Evolutionary conservation across 768 basidiomycete species (phyloP), one percentile per base, ranked within the genome.

Genomic region (Boletus vermiculosoides): DNA sequence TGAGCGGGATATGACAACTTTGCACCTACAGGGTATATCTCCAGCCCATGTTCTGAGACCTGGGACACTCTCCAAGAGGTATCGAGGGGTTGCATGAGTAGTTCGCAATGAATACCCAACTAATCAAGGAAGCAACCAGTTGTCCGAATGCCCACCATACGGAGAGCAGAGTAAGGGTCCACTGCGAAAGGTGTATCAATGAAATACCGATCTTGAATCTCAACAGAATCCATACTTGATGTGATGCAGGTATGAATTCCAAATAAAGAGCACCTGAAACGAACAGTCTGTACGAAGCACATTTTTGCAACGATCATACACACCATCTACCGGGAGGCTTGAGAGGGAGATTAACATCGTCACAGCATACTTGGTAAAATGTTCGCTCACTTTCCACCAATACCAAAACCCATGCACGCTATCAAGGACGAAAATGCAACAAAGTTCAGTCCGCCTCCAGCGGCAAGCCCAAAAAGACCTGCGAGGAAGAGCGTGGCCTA

Each of bases 21-120:
- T 31, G 20, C 12, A 61, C 65, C 2, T 67, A 82, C 76, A 80
- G 68, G 22, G 77, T 76, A 64, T 83, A 84, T 67, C 84, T 73
- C 84, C 84, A 86, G 12, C 84, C 84, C 77, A 80, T 82, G 59
- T 85, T 86, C 58, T 76, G 69, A 0, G 69, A 72, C 56, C 76
- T 77, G 3, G 73, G 63, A 60, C 84, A 86, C 60, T 80, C 69
- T 39, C 77, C 72, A 33, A 61, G 64, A 5, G 55, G 54, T 57
- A 60, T 57, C 41, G 60, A 60, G 18, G 73, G 56, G 30, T 69
- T 61, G 63, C 84, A 85, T 5, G 83, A 82, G 62, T 78, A 84
- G 57, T 79, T 80, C 25, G 76, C 77, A 34, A 85, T 82, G 61
- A 84, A 80, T 0, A 74, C 80, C 78, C 81, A 85, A 8, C 81